A percentile compares a stretch with the other conserved stretches of the same genome.
Conservation (phyloP, 345 rosid species). For the Acer yangbiense region DNA sequence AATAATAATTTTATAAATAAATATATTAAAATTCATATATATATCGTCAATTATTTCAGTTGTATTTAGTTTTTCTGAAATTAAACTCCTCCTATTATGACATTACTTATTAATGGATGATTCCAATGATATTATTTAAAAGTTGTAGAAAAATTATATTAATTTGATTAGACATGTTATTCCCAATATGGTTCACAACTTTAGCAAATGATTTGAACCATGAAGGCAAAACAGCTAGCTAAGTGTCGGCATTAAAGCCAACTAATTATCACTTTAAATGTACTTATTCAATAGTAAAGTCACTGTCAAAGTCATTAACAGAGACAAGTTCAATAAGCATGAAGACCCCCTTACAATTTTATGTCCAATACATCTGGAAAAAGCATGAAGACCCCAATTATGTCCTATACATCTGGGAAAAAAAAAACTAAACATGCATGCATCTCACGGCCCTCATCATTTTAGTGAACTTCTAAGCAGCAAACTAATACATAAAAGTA, state of each 20-base stretch:
- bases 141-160: too few species aligned
- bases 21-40: too few species aligned
- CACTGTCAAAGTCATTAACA: not conserved
- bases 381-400: too few species aligned
- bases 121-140: too few species aligned
- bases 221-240: too few species aligned
- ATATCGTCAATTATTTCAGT: too few species aligned
- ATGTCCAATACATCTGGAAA: not conserved
- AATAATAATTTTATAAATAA: too few species aligned
- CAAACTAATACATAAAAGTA: not conserved
- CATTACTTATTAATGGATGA: too few species aligned
- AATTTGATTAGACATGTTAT: too few species aligned
- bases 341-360: not conserved
- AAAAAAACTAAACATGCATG: not conserved
- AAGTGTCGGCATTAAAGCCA: conserved; percentile 8
- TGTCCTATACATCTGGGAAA: too few species aligned
- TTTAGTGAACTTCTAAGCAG: not conserved
- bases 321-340: not conserved
- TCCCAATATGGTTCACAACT: not conserved
- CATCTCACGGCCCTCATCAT: not conserved
- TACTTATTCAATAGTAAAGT: not conserved
- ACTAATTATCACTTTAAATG: conserved; percentile 3
- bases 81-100: too few species aligned
- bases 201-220: not conserved
- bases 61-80: too few species aligned